phyloP scores from a whole-genome alignment of 805 yeast species.

The Kodamaea sagamina region DNA sequence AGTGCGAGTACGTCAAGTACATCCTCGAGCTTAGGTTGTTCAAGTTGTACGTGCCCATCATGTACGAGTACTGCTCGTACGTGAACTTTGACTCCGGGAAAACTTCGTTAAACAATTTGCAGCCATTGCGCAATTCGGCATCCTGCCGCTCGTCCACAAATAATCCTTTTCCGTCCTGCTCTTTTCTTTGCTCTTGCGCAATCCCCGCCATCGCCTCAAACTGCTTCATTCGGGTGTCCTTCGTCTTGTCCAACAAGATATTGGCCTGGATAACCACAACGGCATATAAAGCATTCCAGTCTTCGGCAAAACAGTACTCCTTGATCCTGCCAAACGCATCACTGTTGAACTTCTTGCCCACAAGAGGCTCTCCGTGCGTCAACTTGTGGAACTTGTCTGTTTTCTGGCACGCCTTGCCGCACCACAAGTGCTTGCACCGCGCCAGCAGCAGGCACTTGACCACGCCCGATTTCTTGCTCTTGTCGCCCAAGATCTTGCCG shows the following conservation, averaged over 20 bases:
- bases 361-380: conserved; percentile 44
- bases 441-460: conserved; percentile 21
- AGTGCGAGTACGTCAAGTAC: conserved; percentile 63
- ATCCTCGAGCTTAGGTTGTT: conserved; percentile 69
- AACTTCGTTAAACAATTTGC: conserved; percentile 47
- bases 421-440: conserved; percentile 67
- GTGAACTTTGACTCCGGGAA: conserved; percentile 42
- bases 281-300: conserved; percentile 71
- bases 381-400: conserved; percentile 36
- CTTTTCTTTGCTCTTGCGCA: conserved; percentile 64
- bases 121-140: conserved; percentile 60
- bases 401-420: conserved; percentile 61
- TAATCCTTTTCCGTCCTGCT: conserved; percentile 56
- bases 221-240: conserved; percentile 43
- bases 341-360: conserved; percentile 30
- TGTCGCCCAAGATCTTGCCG: conserved; percentile 46
- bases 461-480: conserved; percentile 46
- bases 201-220: conserved; percentile 67
- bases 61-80: conserved; percentile 57
- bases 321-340: conserved; percentile 58
- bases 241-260: conserved; percentile 41
- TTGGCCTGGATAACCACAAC: conserved; percentile 58
- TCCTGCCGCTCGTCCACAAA: conserved; percentile 59
- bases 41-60: conserved; percentile 72
- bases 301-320: conserved; percentile 60